Evolutionary conservation across 768 basidiomycete genomes (phyloP).

Genomic region (Lactarius psammicola): DNA sequence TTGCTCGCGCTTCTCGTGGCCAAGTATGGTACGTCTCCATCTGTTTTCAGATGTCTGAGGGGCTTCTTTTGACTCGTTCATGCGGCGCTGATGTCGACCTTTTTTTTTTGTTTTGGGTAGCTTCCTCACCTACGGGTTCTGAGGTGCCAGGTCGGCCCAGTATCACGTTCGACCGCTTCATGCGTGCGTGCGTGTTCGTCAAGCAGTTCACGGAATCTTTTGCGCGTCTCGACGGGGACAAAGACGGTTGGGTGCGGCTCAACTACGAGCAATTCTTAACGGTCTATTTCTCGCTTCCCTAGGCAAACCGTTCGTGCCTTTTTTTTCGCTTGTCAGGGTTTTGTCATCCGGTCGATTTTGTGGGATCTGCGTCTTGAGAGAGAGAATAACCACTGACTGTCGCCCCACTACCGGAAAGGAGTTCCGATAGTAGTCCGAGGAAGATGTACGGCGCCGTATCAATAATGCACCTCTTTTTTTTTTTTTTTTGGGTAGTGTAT

Average conservation of each 20-base stretch:
- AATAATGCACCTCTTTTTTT: not conserved
- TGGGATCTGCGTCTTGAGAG: not conserved
- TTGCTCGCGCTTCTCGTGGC: constrained; percentile 63
- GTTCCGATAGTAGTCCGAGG: not conserved
- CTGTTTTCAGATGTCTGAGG: not conserved
- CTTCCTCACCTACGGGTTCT: constrained; percentile 32
- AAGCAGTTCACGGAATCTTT: constrained; percentile 78
- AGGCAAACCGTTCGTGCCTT: not conserved
- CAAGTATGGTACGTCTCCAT: constrained; percentile 66
- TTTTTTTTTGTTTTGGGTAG: constrained; percentile 6
- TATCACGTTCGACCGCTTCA: constrained; percentile 84
- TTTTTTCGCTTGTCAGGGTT: not conserved
- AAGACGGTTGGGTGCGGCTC: constrained; percentile 62
- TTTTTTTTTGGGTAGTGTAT: not conserved
- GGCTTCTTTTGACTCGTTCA: not conserved
- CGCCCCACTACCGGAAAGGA: not conserved
- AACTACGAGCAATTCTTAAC: constrained; percentile 72
- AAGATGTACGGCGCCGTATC: not conserved
- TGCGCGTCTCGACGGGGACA: constrained; percentile 58
- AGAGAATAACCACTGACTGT: not conserved
- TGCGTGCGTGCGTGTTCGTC: constrained; percentile 79
- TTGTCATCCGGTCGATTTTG: not conserved
- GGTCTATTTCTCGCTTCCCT: constrained; percentile 61
- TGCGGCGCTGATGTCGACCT: not conserved
- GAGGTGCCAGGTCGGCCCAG: constrained; percentile 44